Conservation (phyloP, 1,139 yeast species). For the Ashbya aceris region DNA sequence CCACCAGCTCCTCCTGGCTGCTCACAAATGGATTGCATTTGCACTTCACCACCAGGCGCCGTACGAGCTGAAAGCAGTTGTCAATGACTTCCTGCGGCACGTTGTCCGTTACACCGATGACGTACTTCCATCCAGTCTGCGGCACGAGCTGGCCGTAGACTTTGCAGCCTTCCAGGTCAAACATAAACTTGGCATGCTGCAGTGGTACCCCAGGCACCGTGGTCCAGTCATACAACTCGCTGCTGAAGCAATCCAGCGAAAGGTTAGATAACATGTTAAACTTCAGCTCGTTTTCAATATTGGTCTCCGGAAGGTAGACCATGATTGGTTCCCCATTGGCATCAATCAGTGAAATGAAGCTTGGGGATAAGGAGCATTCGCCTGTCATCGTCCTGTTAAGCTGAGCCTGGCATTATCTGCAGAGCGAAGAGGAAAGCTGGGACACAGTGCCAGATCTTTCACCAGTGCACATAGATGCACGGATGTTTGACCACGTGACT, state of each 20-base stretch:
- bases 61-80: slow-evolving; percentile 18
- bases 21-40: slow-evolving; percentile 23
- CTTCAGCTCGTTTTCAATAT: slow-evolving; percentile 19
- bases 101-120: slow-evolving; percentile 20
- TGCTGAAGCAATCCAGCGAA: slow-evolving; percentile 28
- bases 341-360: slow-evolving; percentile 22
- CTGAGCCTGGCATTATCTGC: too few species aligned
- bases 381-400: too few species aligned
- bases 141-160: slow-evolving; percentile 25
- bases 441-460: too few species aligned
- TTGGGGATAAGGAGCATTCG: not conserved
- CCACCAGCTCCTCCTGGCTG: slow-evolving; percentile 9
- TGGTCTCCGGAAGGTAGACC: slow-evolving; percentile 13
- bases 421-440: too few species aligned
- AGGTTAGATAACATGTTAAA: slow-evolving; percentile 27
- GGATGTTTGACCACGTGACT: too few species aligned
- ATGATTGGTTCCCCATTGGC: slow-evolving; percentile 20
- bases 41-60: slow-evolving; percentile 18
- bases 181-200: slow-evolving; percentile 11
- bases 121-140: slow-evolving; percentile 24
- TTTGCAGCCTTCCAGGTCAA: slow-evolving; percentile 22
- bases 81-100: slow-evolving; percentile 12
- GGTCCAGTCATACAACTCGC: slow-evolving; percentile 20
- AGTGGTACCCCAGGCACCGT: not conserved
- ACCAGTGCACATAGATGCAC: too few species aligned